Evolutionary conservation across 1,139 yeast species (phyloP), one percentile per base, ranked within the genome.

Genomic region (Groenewaldozyma sp.): DNA sequence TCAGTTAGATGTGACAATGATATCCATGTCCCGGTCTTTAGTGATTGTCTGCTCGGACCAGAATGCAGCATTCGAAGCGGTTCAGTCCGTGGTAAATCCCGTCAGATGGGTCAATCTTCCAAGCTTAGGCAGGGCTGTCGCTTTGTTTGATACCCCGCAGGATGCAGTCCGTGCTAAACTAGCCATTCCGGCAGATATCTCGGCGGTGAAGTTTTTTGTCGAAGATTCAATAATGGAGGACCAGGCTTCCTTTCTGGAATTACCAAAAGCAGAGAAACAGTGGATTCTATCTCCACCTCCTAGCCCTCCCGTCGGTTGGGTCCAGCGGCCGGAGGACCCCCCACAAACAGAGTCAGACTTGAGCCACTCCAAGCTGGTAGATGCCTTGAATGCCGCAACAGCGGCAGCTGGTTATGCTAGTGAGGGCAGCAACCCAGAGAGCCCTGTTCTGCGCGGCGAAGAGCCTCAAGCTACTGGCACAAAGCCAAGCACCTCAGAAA

Each of bases 251-350:
- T 49, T 55, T 38, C 50, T 66, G 28, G 52, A 56, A 38, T 57
- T 64, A 24, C 71, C 71, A 2, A 67, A 60, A 39, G 51, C 58
- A 16, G 71, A 69, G 17, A 52, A 54, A 35, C 53, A 65, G 37
- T 58, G 64, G 54, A 55, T 67, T 40, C 64, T 67, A 32, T 60
- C 67, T 13, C 71, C 71, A 2, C 71, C 71, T 6, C 65, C 69
- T 4, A 59, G 66, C 28, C 71, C 71, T 1, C 71, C 71, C 0
- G 60, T 53, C 4, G 70, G 62, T 21, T 67, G 71, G 71, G 56
- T 49, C 31, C 49, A 58, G 6, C 34, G 43, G 20, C 43, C 44
- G 10, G 71, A 67, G 44, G 63, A 55, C n/a, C 60, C 59, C 22
- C 71, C 71, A n/a, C 58, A 60, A 40, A 45, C 43, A 31, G 47